Base-by-base conservation (phyloP, 805 yeast genomes). In the Barnettozyma salicaria region DNA sequence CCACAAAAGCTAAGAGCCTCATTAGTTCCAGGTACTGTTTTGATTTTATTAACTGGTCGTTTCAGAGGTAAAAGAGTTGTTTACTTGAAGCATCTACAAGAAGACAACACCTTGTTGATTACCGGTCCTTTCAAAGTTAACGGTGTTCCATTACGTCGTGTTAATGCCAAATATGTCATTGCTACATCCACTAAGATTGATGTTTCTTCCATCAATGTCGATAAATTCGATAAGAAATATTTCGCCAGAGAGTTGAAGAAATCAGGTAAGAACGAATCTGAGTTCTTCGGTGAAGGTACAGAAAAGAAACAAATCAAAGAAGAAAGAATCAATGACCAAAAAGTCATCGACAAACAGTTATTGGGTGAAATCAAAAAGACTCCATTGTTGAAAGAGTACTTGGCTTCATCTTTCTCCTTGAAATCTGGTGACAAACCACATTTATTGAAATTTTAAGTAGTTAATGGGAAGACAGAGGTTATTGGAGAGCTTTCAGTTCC, bases 41-140 rank as follows among this genome's bases (percentile, higher is more conserved):
- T 92, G 67, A 90, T 90, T 70, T 74, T 90, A 68, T 80, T 90
- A 67, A 97, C 97, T 62, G 98, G 98, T 68, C 87, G 96, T 74
- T 90, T 88, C 95, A 86, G 98, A 74, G 98, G 98, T 70, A 92
- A 90, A 86, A 89, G 97, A 76, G 98, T 92, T 60, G 97, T 90
- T 53, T 84, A 83, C 83, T 81, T 90, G 69, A 90, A 90, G 82
- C 73, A 82, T 70, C 79, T 92, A 65, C 96, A 88, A 74, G 41
- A 37, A 24, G 97, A 92, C 80, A 86, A 87, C 87, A 90, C 97
- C 52, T 76, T 90, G 61, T 83, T 90, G 65, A 96, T 90, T 50
- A 74, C 96, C 47, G 98, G 98, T 68, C 98, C 98, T 62, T 92
- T 90, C 95, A 90, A 92, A 80, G 86, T 90, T 63, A 90, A 90